phyloP scores from a whole-genome alignment of 306 rosid species.

The Cotoneaster glaucophyllus region DNA sequence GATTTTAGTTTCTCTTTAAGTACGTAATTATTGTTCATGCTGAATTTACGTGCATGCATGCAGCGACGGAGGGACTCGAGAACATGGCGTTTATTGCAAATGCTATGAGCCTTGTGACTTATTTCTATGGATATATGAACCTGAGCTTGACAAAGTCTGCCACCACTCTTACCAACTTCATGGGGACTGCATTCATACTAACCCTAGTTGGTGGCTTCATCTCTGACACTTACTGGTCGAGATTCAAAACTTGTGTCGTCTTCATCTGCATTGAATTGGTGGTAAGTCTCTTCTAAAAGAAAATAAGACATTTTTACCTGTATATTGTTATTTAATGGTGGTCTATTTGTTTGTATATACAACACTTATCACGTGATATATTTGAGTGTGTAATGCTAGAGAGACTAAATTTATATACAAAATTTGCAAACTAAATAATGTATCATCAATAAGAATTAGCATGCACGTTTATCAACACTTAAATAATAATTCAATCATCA shows the following conservation, averaged over 20 bases:
- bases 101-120: slow-evolving; percentile 63
- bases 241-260: slow-evolving; percentile 64
- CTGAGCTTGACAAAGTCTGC: slow-evolving; percentile 64
- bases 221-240: slow-evolving; percentile 60
- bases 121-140: slow-evolving; percentile 72
- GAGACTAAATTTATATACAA: too few relatives aligned
- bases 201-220: slow-evolving; percentile 67
- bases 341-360: too few relatives aligned
- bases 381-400: too few relatives aligned
- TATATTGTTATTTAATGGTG: too few relatives aligned
- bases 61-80: slow-evolving; percentile 75
- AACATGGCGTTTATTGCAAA: slow-evolving; percentile 67
- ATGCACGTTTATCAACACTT: too few relatives aligned
- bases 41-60: background rate
- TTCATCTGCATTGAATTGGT: slow-evolving; percentile 47
- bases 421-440: too few relatives aligned
- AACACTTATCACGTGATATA: too few relatives aligned
- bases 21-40: background rate
- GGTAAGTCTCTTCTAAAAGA: slow-evolving; percentile 23
- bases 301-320: background rate
- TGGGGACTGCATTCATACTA: slow-evolving; percentile 69
- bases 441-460: too few relatives aligned
- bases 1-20: too few relatives aligned
- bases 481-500: too few relatives aligned
- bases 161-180: slow-evolving; percentile 61